These are phyloP conservation scores for Solanum paucissectum DNA, from an alignment of 257 asterid species.

Conservation along the genomic window DNA sequence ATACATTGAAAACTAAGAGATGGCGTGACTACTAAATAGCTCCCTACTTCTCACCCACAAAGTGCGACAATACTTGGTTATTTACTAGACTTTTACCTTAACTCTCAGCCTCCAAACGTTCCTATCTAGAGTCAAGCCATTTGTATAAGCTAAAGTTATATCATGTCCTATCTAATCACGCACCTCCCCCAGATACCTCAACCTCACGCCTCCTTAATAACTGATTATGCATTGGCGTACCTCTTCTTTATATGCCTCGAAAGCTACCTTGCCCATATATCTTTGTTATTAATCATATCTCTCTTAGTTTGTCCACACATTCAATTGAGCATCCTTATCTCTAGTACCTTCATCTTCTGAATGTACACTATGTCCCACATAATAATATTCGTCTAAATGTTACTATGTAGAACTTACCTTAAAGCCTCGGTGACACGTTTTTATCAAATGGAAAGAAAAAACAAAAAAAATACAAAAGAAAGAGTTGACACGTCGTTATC, in stretches of 20 bases:
- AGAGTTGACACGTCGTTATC: background rate
- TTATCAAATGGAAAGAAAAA: background rate
- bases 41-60: background rate
- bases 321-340: too few relatives aligned
- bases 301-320: background rate
- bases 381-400: too few relatives aligned
- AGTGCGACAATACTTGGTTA: too few relatives aligned
- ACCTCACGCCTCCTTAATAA: too few relatives aligned
- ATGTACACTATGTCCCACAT: too few relatives aligned
- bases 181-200: background rate
- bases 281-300: background rate
- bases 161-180: background rate
- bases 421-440: background rate
- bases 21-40: background rate
- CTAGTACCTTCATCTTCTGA: too few relatives aligned
- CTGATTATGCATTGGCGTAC: accelerated
- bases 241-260: accelerated
- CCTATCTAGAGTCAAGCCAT: too few relatives aligned
- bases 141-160: too few relatives aligned
- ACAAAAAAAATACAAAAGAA: background rate
- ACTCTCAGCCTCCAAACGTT: too few relatives aligned
- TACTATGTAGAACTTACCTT: background rate
- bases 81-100: too few relatives aligned
- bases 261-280: background rate
- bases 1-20: too few relatives aligned